A percentile compares a stretch with the other conserved stretches of the same genome.
Conservation (phyloP, 352 stramenopile species). For the Elongisporangium anandrum region DNA sequence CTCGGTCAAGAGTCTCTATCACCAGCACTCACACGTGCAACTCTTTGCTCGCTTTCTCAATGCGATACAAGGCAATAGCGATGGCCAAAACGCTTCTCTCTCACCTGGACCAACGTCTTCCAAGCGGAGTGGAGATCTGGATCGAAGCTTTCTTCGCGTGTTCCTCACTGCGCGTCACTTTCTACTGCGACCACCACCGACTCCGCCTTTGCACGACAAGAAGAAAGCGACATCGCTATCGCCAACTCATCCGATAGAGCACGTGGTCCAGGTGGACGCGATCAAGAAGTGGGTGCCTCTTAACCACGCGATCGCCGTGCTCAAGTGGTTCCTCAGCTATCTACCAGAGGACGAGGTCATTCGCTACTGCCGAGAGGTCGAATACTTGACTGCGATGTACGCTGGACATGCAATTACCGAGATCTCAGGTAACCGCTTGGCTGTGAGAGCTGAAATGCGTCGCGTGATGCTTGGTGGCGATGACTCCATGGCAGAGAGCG, state of each 20-base stretch:
- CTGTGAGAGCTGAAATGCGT: conserved; percentile 69
- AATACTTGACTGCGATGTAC: conserved; percentile 64
- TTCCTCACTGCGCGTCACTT: conserved; percentile 56
- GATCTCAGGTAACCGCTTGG: conserved; percentile 55
- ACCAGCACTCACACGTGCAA: conserved; percentile 41
- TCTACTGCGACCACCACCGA: conserved; percentile 24
- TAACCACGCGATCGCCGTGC: conserved; percentile 46
- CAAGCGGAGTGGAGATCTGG: conserved; percentile 31
- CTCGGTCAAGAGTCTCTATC: conserved; percentile 56
- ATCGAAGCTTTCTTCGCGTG: conserved; percentile 60
- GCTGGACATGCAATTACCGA: conserved; percentile 40
- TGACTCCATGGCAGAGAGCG: conserved; percentile 6
- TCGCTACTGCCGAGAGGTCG: conserved; percentile 64
- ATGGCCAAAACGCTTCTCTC: background rate
- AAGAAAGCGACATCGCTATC: conserved; percentile 7
- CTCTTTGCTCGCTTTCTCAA: conserved; percentile 69
- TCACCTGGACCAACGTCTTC: conserved; percentile 2
- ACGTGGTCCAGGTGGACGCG: conserved; percentile 49
- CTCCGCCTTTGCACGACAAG: conserved; percentile 3
- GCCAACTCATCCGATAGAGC: conserved; percentile 2
- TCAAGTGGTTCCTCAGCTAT: conserved; percentile 66
- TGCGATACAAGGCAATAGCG: conserved; percentile 19
- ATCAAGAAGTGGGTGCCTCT: conserved; percentile 59
- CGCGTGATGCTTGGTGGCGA: conserved; percentile 45
- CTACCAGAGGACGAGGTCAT: conserved; percentile 49